Evolutionary conservation across 2,329 filamentous ascomycete species (phyloP).

Genomic region (Hymenoscyphus infarciens): DNA sequence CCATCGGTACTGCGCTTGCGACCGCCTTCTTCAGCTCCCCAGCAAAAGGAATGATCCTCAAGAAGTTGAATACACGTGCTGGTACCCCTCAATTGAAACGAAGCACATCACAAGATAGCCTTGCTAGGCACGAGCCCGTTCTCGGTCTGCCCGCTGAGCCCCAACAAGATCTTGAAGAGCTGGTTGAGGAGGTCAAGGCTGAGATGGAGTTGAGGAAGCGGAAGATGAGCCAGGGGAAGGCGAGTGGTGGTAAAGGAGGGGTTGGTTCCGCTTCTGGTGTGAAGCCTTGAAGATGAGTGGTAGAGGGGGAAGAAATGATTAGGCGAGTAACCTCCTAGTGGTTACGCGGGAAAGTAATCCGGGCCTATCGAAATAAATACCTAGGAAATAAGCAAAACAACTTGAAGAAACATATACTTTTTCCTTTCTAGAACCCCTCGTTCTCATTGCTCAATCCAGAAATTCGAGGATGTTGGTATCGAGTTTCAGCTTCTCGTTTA

Average conservation of each 20-base stretch:
- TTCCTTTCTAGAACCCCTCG: not conserved
- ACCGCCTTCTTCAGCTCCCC: slow-evolving; percentile 79
- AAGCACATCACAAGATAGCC: slow-evolving; percentile 54
- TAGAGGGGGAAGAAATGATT: not conserved
- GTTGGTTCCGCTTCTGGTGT: slow-evolving; percentile 1
- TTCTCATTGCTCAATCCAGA: not conserved
- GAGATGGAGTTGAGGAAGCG: slow-evolving; percentile 40
- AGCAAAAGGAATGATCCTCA: slow-evolving; percentile 58
- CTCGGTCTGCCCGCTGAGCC: slow-evolving; percentile 79
- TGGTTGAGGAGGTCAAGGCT: slow-evolving; percentile 49
- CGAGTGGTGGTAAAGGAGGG: slow-evolving; percentile 7
- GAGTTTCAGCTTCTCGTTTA: not conserved
- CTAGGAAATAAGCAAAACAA: not conserved
- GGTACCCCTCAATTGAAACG: slow-evolving; percentile 42
- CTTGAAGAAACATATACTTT: not conserved
- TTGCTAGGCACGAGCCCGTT: slow-evolving; percentile 57
- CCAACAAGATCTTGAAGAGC: slow-evolving; percentile 64
- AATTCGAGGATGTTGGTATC: not conserved
- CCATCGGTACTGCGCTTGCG: slow-evolving; percentile 61
- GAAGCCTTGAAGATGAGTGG: not conserved
- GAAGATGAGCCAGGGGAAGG: slow-evolving; percentile 14
- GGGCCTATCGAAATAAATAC: too few species aligned
- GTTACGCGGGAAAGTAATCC: not conserved
- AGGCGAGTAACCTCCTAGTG: not conserved
- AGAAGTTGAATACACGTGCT: slow-evolving; percentile 56